A percentile compares a stretch with the other conserved stretches of the same genome.
These are phyloP conservation scores for Saccharomycopsis schoenii DNA, from an alignment of 805 yeast species.

Conservation along the genomic window DNA sequence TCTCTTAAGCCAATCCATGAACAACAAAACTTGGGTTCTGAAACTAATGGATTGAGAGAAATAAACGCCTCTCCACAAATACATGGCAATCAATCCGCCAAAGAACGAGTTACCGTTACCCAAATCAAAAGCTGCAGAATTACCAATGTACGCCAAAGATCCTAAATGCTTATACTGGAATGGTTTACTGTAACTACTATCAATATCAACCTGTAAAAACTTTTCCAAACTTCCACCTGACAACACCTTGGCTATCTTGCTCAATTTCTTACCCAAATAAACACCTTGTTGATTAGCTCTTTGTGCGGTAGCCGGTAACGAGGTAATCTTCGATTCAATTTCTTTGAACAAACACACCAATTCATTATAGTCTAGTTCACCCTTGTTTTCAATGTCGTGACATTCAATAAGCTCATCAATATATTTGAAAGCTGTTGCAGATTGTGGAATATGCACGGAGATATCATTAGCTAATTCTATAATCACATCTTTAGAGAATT, in stretches of 20 bases:
- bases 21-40: conserved; percentile 51
- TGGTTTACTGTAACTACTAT: conserved; percentile 45
- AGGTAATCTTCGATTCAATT: conserved; percentile 53
- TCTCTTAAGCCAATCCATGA: conserved; percentile 62
- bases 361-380: conserved; percentile 44
- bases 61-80: conserved; percentile 62
- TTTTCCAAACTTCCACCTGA: conserved; percentile 35
- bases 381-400: conserved; percentile 38
- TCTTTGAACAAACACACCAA: conserved; percentile 40
- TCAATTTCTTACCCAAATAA: conserved; percentile 51
- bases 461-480: conserved; percentile 38
- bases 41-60: conserved; percentile 58
- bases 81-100: conserved; percentile 63
- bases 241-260: conserved; percentile 39
- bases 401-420: conserved; percentile 42
- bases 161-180: conserved; percentile 58
- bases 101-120: conserved; percentile 48
- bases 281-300: conserved; percentile 65
- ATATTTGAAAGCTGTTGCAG: conserved; percentile 43
- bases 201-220: conserved; percentile 44
- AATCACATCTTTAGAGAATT: conserved; percentile 39
- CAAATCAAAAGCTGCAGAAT: conserved; percentile 59
- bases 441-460: conserved; percentile 44
- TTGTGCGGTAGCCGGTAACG: conserved; percentile 68
- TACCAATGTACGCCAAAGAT: conserved; percentile 58